phyloP scores from a whole-genome alignment of 2,329 filamentous ascomycete genomes.

The Fusarium haematococcum region DNA sequence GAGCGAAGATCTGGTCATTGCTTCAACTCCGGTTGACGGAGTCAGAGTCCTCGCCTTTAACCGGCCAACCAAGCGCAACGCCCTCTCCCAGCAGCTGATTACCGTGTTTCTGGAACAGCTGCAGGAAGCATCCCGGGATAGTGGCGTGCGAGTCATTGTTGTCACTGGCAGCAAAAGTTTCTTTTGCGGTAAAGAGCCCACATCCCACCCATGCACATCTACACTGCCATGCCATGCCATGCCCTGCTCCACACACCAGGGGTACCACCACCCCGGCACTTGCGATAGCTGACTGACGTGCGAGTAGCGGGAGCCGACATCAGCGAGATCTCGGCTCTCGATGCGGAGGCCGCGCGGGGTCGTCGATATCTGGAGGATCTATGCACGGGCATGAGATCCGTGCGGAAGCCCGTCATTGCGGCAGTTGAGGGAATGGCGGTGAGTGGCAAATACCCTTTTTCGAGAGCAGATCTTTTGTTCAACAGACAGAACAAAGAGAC shows the following conservation, averaged over 20 bases:
- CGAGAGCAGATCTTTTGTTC: background rate
- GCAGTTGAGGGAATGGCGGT: constrained; percentile 64
- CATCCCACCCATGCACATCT: background rate
- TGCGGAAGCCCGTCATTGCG: constrained; percentile 61
- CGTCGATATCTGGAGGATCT: constrained; percentile 57
- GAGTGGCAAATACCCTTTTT: constrained; percentile 39
- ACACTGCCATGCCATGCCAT: background rate
- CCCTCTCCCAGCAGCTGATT: constrained; percentile 65
- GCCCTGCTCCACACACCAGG: background rate
- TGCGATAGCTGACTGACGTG: constrained; percentile 13
- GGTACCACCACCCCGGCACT: constrained; percentile 21
- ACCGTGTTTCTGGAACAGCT: constrained; percentile 53
- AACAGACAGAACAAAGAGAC: background rate
- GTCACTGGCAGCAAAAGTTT: constrained; percentile 53
- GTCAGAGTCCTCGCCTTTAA: constrained; percentile 64
- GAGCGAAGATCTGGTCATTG: constrained; percentile 38
- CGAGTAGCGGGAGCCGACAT: constrained; percentile 51
- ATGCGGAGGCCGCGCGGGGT: constrained; percentile 48
- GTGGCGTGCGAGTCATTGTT: constrained; percentile 51
- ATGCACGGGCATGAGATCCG: constrained; percentile 48
- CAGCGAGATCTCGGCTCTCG: constrained; percentile 50
- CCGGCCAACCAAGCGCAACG: constrained; percentile 68
- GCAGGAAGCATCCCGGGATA: constrained; percentile 37
- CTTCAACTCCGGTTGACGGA: constrained; percentile 46
- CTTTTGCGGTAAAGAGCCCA: constrained; percentile 49